Evolutionary conservation across 768 basidiomycete genomes (phyloP).

Genomic region (Podaxis sp.): DNA sequence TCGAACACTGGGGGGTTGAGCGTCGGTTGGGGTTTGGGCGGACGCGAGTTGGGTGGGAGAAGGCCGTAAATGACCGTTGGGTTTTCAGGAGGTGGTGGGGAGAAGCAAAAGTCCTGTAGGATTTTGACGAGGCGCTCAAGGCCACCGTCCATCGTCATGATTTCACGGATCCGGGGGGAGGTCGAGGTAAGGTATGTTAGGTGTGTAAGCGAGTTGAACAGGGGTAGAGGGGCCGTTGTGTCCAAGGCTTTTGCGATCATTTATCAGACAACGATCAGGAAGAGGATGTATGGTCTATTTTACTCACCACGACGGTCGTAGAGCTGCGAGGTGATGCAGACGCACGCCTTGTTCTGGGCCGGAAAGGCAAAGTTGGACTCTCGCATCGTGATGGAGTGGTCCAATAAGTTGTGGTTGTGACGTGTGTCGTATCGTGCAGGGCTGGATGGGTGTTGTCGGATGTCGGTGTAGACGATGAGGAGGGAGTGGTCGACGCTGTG

Average conservation of each 20-base stretch:
- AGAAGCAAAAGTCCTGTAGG: slow-evolving; percentile 83
- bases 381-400: slow-evolving; percentile 55
- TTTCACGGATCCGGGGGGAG: slow-evolving; percentile 96
- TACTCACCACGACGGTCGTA: slow-evolving; percentile 90
- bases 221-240: slow-evolving; percentile 45
- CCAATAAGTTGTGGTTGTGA: slow-evolving; percentile 4
- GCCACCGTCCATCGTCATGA: slow-evolving; percentile 97
- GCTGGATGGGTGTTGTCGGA: neutral
- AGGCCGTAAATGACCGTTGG: slow-evolving; percentile 78
- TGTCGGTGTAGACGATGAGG: slow-evolving; percentile 7
- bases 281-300: neutral
- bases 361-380: slow-evolving; percentile 96
- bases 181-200: slow-evolving; percentile 96
- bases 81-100: slow-evolving; percentile 80
- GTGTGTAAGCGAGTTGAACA: slow-evolving; percentile 90
- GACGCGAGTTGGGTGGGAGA: slow-evolving; percentile 58
- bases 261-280: slow-evolving; percentile 8
- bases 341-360: slow-evolving; percentile 90
- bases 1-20: slow-evolving; percentile 72
- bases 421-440: neutral
- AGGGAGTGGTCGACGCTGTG: slow-evolving; percentile 1
- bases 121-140: slow-evolving; percentile 94
- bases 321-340: slow-evolving; percentile 91
- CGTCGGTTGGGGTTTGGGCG: slow-evolving; percentile 54
- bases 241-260: slow-evolving; percentile 41